phyloP scores from a whole-genome alignment of 2,329 filamentous ascomycete genomes.

The Cadophora luteo-olivacea region DNA sequence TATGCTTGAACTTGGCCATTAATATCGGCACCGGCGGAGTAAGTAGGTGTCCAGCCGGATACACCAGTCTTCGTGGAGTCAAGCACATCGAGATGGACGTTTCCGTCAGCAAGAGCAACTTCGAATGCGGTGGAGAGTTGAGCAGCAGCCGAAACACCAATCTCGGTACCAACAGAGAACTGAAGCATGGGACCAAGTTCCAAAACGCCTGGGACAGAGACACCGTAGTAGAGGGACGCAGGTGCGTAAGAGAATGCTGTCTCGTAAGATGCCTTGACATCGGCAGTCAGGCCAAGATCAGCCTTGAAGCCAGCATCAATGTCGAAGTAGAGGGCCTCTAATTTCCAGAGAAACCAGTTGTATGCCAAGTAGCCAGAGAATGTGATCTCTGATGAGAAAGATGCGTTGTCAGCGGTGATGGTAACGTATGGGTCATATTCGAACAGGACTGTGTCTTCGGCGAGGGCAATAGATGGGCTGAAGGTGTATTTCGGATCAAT shows the following conservation, averaged over 20 bases:
- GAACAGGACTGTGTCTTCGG: constrained; percentile 44
- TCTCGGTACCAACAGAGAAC: constrained; percentile 48
- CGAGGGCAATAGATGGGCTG: constrained; percentile 34
- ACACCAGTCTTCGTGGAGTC: constrained; percentile 41
- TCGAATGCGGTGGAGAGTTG: constrained; percentile 44
- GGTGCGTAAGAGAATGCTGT: constrained; percentile 48
- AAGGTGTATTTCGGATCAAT: constrained; percentile 41
- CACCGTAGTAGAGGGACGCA: constrained; percentile 47
- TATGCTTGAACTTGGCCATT: constrained; percentile 44
- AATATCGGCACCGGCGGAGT: constrained; percentile 46
- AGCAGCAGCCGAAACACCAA: constrained; percentile 46
- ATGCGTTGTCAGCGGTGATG: constrained; percentile 46
- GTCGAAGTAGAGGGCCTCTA: constrained; percentile 51
- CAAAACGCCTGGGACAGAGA: constrained; percentile 51
- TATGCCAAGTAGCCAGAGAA: constrained; percentile 53
- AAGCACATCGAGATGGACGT: constrained; percentile 49
- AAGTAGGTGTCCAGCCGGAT: constrained; percentile 48
- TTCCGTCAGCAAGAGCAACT: constrained; percentile 46
- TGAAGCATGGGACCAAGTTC: constrained; percentile 47
- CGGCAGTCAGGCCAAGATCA: constrained; percentile 47
- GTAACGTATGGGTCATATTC: constrained; percentile 44
- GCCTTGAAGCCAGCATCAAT: constrained; percentile 49
- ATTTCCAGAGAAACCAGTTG: constrained; percentile 46
- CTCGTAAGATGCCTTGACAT: constrained; percentile 45
- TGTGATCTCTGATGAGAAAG: constrained; percentile 47